Evolutionary conservation across 192 early-diverging fungal species (phyloP), one percentile per base, ranked within the genome.

Genomic region (Kickxella alabastrina): DNA sequence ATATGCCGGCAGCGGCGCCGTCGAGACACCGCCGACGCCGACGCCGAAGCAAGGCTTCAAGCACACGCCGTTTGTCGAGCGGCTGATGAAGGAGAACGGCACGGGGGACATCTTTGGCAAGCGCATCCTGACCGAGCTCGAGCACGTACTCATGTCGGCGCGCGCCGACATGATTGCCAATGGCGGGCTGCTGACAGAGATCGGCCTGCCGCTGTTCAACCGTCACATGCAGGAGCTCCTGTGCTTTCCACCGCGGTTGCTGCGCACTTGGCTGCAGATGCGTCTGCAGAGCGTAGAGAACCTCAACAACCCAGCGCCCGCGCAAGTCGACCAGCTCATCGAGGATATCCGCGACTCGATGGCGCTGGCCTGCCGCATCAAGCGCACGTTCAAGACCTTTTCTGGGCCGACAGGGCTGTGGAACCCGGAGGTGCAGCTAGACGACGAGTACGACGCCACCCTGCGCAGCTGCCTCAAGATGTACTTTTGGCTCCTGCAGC

Each of bases 61-160:
- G 49, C 66, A 69, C 46, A 76, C 73, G 26, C 87, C 89, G 22
- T 93, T 93, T 72, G 80, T 93, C 22, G 91, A 93, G 68, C 79
- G 87, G 43, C 73, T 93, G 44, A 68, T 92, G 39, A 91, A 90
- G 68, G 91, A 93, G 55, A 85, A 82, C 47, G 87, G 85, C 4
- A 71, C 92, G 28, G 75, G 83, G 63, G 82, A 79, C 53, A 90
- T 88, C 0, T 92, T 93, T 55, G 79, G 86, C 25, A 82, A 79
- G 47, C 75, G 79, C 24, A 87, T 82, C 2, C 68, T 92, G 38
- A 76, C 76, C 1, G 77, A 88, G 14, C 73, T 90, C 21, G 71
- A 80, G 48, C 51, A 57, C 0, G 75, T 87, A 13, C 60, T 92
- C 58, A 24, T 54, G 8, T 81, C 85, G 32, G 82, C 83, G 12